These are phyloP conservation scores for Trichophyton simii DNA, from an alignment of 2,329 filamentous ascomycete genomes.

Conservation along the genomic window DNA sequence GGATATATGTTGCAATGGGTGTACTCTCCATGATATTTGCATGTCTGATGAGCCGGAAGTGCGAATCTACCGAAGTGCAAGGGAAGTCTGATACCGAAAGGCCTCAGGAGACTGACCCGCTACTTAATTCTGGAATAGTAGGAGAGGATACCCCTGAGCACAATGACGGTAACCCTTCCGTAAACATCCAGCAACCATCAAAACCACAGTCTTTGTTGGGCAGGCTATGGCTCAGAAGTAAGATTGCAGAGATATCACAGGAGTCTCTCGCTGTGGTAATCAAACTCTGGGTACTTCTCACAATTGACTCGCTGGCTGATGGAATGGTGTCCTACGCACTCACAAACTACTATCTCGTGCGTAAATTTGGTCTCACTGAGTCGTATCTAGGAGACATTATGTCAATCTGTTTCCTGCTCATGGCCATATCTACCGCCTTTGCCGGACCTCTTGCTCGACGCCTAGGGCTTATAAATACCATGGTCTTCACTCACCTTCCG, in stretches of 20 bases:
- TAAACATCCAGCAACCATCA: neutral
- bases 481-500: neutral
- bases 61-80: neutral
- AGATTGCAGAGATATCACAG: neutral
- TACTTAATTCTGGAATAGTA: neutral
- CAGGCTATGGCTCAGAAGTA: neutral
- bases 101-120: neutral
- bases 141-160: neutral
- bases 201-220: neutral
- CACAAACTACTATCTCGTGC: neutral
- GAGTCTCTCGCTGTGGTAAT: neutral
- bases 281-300: neutral
- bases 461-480: neutral
- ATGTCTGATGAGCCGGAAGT: neutral
- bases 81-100: neutral
- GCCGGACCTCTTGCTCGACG: neutral
- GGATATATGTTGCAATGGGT: neutral
- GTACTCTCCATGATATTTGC: neutral
- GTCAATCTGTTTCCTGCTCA: neutral
- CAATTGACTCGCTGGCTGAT: neutral
- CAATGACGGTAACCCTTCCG: neutral
- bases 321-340: neutral
- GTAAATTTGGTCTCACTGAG: neutral
- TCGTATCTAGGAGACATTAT: slow-evolving; percentile 1
- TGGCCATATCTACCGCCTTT: neutral